Percentiles rank a stretch among this genome's conserved stretches.
Evolutionary conservation across 345 rosid species (phyloP).

Genomic region (Erucastrum elatum): DNA sequence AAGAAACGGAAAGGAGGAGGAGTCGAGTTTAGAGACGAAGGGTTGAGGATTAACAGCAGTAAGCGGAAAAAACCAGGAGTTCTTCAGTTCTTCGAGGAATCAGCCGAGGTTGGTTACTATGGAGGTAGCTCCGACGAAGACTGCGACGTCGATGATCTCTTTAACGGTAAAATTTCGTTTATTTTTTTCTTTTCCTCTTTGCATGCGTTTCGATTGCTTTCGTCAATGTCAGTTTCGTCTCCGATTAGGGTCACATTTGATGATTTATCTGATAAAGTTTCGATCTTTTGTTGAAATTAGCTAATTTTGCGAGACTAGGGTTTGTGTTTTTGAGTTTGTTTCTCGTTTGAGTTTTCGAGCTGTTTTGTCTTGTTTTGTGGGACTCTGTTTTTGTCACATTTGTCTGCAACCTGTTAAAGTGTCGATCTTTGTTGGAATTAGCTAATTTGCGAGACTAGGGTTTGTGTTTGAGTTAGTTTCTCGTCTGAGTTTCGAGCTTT

Average conservation of each 20-base stretch:
- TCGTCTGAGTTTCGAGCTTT: neutral
- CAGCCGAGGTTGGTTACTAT: constrained; percentile 48
- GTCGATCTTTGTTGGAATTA: neutral
- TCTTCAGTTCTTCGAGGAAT: constrained; percentile 69
- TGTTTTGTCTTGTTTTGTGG: neutral
- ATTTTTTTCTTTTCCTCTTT: constrained; percentile 13
- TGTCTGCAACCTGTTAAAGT: neutral
- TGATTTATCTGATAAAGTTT: neutral
- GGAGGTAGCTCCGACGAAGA: constrained; percentile 50
- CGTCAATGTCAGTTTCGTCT: constrained; percentile 1
- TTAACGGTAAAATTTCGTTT: constrained; percentile 32
- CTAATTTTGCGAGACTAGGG: constrained; percentile 2
- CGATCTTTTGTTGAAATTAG: neutral
- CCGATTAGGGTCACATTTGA: neutral
- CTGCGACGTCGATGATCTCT: constrained; percentile 43
- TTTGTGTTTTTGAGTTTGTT: constrained; percentile 13
- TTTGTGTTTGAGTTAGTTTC: neutral
- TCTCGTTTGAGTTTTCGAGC: neutral
- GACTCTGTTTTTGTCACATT: neutral
- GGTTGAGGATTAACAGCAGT: constrained; percentile 27
- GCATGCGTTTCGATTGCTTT: constrained; percentile 16
- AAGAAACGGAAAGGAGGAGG: constrained; percentile 32
- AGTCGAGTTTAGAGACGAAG: constrained; percentile 40
- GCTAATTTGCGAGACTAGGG: neutral
- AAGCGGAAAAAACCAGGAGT: constrained; percentile 53